Base-by-base conservation (phyloP, 768 basidiomycete genomes). In the Pulveroboletus sp. region DNA sequence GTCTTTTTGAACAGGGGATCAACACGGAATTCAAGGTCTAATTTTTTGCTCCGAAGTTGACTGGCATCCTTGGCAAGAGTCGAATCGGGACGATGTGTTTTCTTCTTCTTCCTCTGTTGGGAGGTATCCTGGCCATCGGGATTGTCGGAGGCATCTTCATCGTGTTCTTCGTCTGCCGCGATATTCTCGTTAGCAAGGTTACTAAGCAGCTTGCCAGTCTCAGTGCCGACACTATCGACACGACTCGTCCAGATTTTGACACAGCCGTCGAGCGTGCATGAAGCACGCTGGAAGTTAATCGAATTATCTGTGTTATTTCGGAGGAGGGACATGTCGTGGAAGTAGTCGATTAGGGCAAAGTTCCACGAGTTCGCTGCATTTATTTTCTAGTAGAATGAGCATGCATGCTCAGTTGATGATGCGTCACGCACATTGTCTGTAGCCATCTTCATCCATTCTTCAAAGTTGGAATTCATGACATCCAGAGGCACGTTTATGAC, bases 381-480 rank as follows among this genome's bases (percentile, higher is more conserved):
- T 72, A 99, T 98, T 97, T 98, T 99, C 96, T 98, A 63, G 17
- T 31, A 51, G 41, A 36, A 47, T 67, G 39, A 56, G 50, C 36
- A 43, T 21, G 38, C 18, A 24, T 28, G 27, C 26, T 24, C 0
- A 30, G 39, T 47, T 8, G 32, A 43, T 26, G 12, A 28, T 6
- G n/a, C 6, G 38, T n/a, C 35, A 65, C 54, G 33, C 14, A 97
- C 96, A 69, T 98, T 98, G 65, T 98, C 95, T 3, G 95, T 98
- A 1, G 94, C 93, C 84, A 98, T 85, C 76, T 98, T 98, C 95
- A 99, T 98, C 96, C 96, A 98, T 69, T 98, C 93, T 67, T 99
- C 96, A 62, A 86, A 96, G 60, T 93, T 96, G 35, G 84, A 86
- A 69, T 77, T 90, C 81, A 90, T 89, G n/a, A 93, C 79, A 56